Conservation (phyloP, 441 rosid species). For the Capsella rubella region DNA sequence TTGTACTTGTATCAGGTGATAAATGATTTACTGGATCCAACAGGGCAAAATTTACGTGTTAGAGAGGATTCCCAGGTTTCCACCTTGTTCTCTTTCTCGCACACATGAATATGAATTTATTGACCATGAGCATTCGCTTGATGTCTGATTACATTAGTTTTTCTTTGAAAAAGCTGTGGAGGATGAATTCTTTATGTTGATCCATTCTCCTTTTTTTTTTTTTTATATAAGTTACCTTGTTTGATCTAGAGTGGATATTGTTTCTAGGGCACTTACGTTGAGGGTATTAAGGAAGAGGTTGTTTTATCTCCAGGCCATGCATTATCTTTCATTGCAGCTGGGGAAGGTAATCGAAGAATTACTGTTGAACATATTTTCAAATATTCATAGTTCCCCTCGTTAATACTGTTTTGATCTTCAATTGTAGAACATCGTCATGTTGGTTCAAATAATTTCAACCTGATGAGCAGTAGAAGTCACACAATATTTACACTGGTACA, state of each 20-base stretch:
- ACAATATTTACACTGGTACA: slow-evolving; percentile 98
- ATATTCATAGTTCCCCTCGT: not conserved
- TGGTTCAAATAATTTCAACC: slow-evolving; percentile 98
- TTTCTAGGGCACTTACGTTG: slow-evolving; percentile 96
- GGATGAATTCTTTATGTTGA: slow-evolving; percentile 9
- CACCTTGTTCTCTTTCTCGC: slow-evolving; percentile 12
- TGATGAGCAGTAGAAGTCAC: slow-evolving; percentile 99
- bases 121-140: slow-evolving; percentile 20
- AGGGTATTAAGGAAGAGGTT: slow-evolving; percentile 99
- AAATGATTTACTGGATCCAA: slow-evolving; percentile 97
- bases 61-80: slow-evolving; percentile 96
- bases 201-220: not conserved
- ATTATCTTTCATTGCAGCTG: slow-evolving; percentile 98
- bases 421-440: slow-evolving; percentile 98
- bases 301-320: slow-evolving; percentile 99
- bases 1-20: slow-evolving; percentile 69
- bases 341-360: slow-evolving; percentile 76
- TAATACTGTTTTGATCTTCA: slow-evolving; percentile 19
- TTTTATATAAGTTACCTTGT: not conserved
- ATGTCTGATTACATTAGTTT: slow-evolving; percentile 20
- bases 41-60: slow-evolving; percentile 96
- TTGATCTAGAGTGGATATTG: slow-evolving; percentile 18
- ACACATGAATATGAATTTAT: not conserved
- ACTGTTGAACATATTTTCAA: slow-evolving; percentile 4
- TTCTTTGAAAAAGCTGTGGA: slow-evolving; percentile 2